These are phyloP conservation scores for Hypholoma sublateritium DNA, from an alignment of 768 basidiomycete genomes.

Conservation along the genomic window DNA sequence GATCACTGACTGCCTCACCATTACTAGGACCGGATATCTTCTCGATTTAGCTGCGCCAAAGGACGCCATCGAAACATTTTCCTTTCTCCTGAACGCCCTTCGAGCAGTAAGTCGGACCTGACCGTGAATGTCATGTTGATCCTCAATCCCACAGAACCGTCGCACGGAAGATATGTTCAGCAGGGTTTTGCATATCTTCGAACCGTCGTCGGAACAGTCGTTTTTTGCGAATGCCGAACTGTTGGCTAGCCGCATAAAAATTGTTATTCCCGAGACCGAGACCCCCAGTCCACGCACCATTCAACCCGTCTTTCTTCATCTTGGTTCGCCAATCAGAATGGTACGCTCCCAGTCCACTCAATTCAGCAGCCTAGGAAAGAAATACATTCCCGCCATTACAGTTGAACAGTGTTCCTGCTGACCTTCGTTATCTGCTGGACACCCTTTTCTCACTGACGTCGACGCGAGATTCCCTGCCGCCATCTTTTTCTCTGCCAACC, in stretches of 20 bases:
- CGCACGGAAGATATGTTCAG: slow-evolving; percentile 33
- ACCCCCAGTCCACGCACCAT: background rate
- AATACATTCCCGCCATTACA: background rate
- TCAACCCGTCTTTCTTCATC: slow-evolving; percentile 10
- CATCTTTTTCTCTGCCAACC: slow-evolving; percentile 29
- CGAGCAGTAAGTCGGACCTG: slow-evolving; percentile 30
- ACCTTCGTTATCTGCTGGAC: slow-evolving; percentile 2
- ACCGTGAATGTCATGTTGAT: slow-evolving; percentile 1
- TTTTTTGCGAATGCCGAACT: slow-evolving; percentile 50
- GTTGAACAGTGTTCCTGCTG: slow-evolving; percentile 5
- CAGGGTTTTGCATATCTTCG: slow-evolving; percentile 44
- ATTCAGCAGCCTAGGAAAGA: background rate
- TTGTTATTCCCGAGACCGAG: background rate
- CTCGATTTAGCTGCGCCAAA: slow-evolving; percentile 44
- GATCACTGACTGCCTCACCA: background rate
- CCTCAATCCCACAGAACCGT: background rate
- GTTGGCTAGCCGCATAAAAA: slow-evolving; percentile 16
- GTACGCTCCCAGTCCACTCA: slow-evolving; percentile 1
- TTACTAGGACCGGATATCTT: slow-evolving; percentile 45
- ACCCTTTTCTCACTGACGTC: background rate
- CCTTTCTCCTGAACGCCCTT: slow-evolving; percentile 36
- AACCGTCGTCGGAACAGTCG: slow-evolving; percentile 46
- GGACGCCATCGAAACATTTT: slow-evolving; percentile 33
- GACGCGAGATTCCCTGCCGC: background rate
- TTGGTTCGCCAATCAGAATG: slow-evolving; percentile 9